These are phyloP conservation scores for Orbilia brochopaga DNA, from an alignment of 2,329 filamentous ascomycete genomes.

Conservation along the genomic window DNA sequence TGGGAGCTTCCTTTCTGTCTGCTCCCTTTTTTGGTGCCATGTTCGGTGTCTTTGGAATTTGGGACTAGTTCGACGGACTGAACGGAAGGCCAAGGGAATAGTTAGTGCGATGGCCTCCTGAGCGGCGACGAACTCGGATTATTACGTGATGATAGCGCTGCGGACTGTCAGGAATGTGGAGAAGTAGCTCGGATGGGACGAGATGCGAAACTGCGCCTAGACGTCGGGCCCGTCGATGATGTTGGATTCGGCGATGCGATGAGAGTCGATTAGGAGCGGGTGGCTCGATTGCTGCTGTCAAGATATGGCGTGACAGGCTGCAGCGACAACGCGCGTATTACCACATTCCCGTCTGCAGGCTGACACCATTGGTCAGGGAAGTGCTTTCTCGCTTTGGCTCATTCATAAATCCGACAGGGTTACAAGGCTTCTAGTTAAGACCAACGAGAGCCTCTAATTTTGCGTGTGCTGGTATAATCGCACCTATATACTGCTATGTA, in stretches of 20 bases:
- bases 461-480: too few species aligned
- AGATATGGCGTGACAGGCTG: neutral
- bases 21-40: constrained; percentile 46
- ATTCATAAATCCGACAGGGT: too few species aligned
- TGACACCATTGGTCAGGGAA: too few species aligned
- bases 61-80: constrained; percentile 4
- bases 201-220: constrained; percentile 13
- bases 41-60: constrained; percentile 17
- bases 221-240: neutral
- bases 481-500: too few species aligned
- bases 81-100: constrained; percentile 23
- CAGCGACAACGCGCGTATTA: constrained; percentile 28
- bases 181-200: constrained; percentile 17
- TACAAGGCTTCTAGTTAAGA: too few species aligned
- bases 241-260: constrained; percentile 7
- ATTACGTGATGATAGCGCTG: constrained; percentile 40
- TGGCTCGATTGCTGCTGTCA: constrained; percentile 17
- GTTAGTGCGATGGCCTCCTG: too few species aligned
- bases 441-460: too few species aligned
- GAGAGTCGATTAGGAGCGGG: constrained; percentile 1
- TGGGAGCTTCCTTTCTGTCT: constrained; percentile 48
- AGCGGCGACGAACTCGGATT: constrained; percentile 30
- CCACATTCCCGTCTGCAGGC: constrained; percentile 22
- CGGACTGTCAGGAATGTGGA: constrained; percentile 7
- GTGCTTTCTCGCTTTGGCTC: too few species aligned